phyloP scores from a whole-genome alignment of 108 stramenopile genomes.

The Chaetoceros tenuissimus region DNA sequence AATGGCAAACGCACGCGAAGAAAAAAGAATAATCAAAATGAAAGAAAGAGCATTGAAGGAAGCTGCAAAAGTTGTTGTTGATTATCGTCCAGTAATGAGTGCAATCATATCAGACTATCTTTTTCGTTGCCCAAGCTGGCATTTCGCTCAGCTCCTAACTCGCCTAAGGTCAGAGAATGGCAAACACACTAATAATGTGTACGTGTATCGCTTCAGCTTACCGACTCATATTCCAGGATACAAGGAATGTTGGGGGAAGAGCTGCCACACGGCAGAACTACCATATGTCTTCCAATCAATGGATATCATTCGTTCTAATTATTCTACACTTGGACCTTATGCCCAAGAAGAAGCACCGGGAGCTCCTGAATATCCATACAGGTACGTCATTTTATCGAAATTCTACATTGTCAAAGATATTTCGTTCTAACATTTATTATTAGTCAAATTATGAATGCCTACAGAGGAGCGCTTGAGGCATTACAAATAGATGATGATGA shows the following conservation, averaged over 20 bases:
- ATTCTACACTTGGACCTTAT: slow-evolving; percentile 35
- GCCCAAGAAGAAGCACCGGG: slow-evolving; percentile 49
- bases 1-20: slow-evolving; percentile 14
- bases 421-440: too few species aligned
- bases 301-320: slow-evolving; percentile 50
- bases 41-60: slow-evolving; percentile 37
- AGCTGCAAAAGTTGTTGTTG: slow-evolving; percentile 56
- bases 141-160: slow-evolving; percentile 47
- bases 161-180: slow-evolving; percentile 18
- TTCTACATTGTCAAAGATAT: too few species aligned
- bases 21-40: slow-evolving; percentile 9
- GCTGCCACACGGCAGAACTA: slow-evolving; percentile 81
- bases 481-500: slow-evolving; percentile 9
- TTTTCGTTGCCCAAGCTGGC: slow-evolving; percentile 76
- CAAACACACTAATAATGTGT: slow-evolving; percentile 41
- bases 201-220: slow-evolving; percentile 73
- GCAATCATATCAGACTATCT: slow-evolving; percentile 81
- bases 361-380: slow-evolving; percentile 53
- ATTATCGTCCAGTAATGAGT: slow-evolving; percentile 76
- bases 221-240: slow-evolving; percentile 75
- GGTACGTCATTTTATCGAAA: too few species aligned
- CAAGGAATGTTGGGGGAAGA: slow-evolving; percentile 67
- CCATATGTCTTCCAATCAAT: slow-evolving; percentile 78
- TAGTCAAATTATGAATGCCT: slow-evolving; percentile 39
- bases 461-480: slow-evolving; percentile 31